Base-by-base conservation (phyloP, 2,329 filamentous ascomycete genomes). In the Bipolaris cookei region DNA sequence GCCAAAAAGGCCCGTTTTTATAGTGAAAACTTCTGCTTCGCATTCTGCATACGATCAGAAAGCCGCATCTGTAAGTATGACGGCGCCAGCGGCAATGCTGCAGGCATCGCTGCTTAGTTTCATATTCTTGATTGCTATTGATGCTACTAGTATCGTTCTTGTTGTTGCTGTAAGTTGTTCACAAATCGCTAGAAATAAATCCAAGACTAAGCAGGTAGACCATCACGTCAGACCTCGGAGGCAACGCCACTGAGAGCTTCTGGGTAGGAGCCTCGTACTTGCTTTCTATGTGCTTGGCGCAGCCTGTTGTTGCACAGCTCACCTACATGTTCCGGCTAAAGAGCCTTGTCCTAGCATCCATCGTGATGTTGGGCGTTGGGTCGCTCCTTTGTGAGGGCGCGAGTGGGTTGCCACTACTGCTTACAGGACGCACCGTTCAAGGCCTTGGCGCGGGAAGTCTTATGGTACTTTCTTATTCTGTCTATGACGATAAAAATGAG, bases 241-340 rank as follows among this genome's bases (percentile, higher is more conserved):
- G 42, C 11, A 30, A 44, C 30, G 21, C 42, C 21, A 44, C 42
- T 5, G 42, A 44, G 28, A 44, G 42, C 42, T 44, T 44, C 28
- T 44, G 42, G 42, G 28, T 44, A 25, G 42, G 42, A 21, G 42
- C 42, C 13, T 44, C 42, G 21, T 44, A 44, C 21, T 44, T 44
- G 42, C 42, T 44, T 44, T 25, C 42, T 21, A 44, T 44, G 42
- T 44, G 42, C 42, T 28, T 44, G 42, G 16, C 21, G 16, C 42
- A 28, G 42, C 42, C 42, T 32, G 18, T 34, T 7, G 28, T 46
- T 8, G 20, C 28, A 4, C 10, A 10, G 18, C 44, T 46, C 28
- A 7, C 28, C 28, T 4, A 46, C 20, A n/a, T 46, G 2, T 32
- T 46, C 44, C 16, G 8, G 14, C n/a, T 18, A 3, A 32, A 46